phyloP scores from a whole-genome alignment of 805 yeast genomes.

The Candida dendrica region DNA sequence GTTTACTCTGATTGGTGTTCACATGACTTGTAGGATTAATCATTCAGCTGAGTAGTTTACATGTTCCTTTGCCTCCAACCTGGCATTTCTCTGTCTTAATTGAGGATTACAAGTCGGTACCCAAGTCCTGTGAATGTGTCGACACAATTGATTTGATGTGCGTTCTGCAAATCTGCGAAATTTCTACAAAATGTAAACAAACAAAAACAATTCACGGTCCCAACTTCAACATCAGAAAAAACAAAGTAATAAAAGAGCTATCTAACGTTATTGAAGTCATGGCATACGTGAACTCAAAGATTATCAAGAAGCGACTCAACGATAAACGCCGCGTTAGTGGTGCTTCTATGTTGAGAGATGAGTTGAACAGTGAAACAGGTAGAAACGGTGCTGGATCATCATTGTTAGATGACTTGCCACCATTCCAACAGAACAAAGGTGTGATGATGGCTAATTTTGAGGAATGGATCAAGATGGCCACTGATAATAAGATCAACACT shows the following conservation, averaged over 20 bases:
- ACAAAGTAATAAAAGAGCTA: background rate
- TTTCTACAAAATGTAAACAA: slow-evolving; percentile 1
- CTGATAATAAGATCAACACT: slow-evolving; percentile 77
- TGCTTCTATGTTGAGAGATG: slow-evolving; percentile 24
- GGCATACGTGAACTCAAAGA: slow-evolving; percentile 21
- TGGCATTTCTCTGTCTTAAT: too few species aligned
- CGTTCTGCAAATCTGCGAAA: background rate
- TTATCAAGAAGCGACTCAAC: slow-evolving; percentile 21
- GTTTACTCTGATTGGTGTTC: background rate
- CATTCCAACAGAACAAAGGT: slow-evolving; percentile 24
- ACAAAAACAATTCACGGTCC: background rate
- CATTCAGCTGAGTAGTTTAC: too few species aligned
- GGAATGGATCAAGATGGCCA: slow-evolving; percentile 76
- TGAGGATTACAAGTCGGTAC: too few species aligned
- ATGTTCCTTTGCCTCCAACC: too few species aligned
- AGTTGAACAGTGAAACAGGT: slow-evolving; percentile 13
- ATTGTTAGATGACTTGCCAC: slow-evolving; percentile 16
- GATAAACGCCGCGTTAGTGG: slow-evolving; percentile 24
- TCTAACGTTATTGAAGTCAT: slow-evolving; percentile 3
- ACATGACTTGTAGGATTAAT: too few species aligned
- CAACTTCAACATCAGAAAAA: too few species aligned
- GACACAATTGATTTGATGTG: too few species aligned
- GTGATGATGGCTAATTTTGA: slow-evolving; percentile 54
- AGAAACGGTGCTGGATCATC: slow-evolving; percentile 8
- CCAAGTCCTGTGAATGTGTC: too few species aligned